A percentile compares a stretch with the other conserved stretches of the same genome.
Conservation (phyloP, 1,139 yeast genomes). For the Debaryomyces udenii region DNA sequence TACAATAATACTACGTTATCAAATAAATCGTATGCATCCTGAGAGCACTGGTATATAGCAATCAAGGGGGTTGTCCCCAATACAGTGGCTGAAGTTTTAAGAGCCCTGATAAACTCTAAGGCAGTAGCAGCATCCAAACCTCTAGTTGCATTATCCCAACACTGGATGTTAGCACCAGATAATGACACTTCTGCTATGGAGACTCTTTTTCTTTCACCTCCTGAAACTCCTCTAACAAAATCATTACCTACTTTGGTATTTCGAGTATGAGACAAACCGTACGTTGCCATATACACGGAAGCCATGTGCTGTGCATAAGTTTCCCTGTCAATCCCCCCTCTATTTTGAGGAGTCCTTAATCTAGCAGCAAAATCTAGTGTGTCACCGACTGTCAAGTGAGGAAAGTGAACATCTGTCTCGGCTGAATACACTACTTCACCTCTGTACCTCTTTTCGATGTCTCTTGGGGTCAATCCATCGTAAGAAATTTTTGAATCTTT, state of each 20-base stretch:
- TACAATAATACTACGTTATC: constrained; percentile 46
- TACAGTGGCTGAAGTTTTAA: constrained; percentile 39
- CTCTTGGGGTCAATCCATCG: constrained; percentile 35
- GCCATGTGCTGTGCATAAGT: constrained; percentile 66
- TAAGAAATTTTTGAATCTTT: constrained; percentile 46
- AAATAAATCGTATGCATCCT: constrained; percentile 47
- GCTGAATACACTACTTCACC: constrained; percentile 70
- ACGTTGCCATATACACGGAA: constrained; percentile 71
- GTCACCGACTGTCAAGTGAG: constrained; percentile 71
- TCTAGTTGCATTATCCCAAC: constrained; percentile 56
- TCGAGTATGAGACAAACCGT: constrained; percentile 66
- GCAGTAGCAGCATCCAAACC: constrained; percentile 55
- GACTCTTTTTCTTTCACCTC: constrained; percentile 85
- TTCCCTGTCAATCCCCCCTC: constrained; percentile 60
- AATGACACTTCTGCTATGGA: constrained; percentile 44
- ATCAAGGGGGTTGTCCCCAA: constrained; percentile 41
- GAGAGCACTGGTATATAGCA: constrained; percentile 50
- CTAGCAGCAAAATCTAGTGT: constrained; percentile 68
- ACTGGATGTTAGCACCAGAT: constrained; percentile 21
- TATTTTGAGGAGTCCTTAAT: constrained; percentile 66
- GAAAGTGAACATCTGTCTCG: constrained; percentile 72
- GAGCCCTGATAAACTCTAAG: constrained; percentile 45
- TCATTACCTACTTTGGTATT: constrained; percentile 74
- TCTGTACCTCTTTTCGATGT: constrained; percentile 31
- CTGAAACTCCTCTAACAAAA: constrained; percentile 76